Evolutionary conservation across 768 basidiomycete species (phyloP).

Genomic region (Lactarius hengduanensis): DNA sequence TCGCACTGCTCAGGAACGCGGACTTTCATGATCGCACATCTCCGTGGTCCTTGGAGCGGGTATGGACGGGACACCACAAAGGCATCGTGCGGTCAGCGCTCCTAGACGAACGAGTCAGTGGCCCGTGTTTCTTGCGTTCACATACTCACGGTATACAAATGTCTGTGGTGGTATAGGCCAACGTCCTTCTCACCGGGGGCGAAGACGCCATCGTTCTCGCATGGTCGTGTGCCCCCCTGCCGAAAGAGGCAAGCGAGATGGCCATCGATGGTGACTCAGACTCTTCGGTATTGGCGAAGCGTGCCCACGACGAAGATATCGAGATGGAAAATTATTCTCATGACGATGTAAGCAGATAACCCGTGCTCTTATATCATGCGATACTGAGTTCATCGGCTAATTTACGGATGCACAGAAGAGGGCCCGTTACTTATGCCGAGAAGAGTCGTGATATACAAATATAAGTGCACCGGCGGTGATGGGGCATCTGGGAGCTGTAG

Average conservation of each 20-base stretch:
- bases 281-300: conserved; percentile 16
- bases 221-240: conserved; percentile 33
- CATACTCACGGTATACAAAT: not conserved
- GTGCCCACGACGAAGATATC: conserved; percentile 27
- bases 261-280: conserved; percentile 1
- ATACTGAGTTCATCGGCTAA: not conserved
- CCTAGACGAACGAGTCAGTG: conserved; percentile 37
- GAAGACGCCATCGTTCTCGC: conserved; percentile 37
- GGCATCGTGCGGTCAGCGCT: conserved; percentile 37
- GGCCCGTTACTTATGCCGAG: conserved; percentile 13
- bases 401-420: conserved; percentile 5
- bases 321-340: conserved; percentile 20
- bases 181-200: conserved; percentile 38
- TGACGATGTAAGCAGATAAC: conserved; percentile 11
- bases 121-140: not conserved
- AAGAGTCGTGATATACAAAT: not conserved
- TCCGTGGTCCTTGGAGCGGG: conserved; percentile 35
- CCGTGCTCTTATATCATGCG: not conserved
- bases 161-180: conserved; percentile 30
- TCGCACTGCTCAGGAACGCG: conserved; percentile 34
- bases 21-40: conserved; percentile 30
- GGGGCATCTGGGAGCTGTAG: not conserved
- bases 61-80: conserved; percentile 34
- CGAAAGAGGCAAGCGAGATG: conserved; percentile 16
- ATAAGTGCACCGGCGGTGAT: not conserved